Evolutionary conservation across 768 basidiomycete genomes (phyloP), one percentile per base, ranked within the genome.

Genomic region (Plicaturopsis crispa): DNA sequence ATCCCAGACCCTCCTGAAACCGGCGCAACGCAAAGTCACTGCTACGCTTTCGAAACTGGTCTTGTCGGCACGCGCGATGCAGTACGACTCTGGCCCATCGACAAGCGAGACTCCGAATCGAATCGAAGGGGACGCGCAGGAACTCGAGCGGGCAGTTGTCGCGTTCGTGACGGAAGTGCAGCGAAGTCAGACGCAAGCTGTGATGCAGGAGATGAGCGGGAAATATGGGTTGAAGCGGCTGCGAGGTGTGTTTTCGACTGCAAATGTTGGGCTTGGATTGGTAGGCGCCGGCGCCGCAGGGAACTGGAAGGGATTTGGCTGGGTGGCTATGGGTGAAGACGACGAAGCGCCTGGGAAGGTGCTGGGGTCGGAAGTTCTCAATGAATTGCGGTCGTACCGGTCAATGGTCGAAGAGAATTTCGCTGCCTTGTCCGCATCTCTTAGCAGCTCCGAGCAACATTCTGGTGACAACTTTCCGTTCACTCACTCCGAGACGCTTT

Each of bases 11-110:
- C 64, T 82, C 6, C 65, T 90, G 31, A 90, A 89, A 57, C 81
- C 83, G 5, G 78, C 79, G 1, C 88, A 89, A 41, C 71, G 87
- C 36, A 88, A 87, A 49, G 83, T 94, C 22, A 88, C 89, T 2
- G 86, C 89, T 6, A 90, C 89, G 1, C 66, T 94, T 6, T 92
- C 88, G 14, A 84, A 92, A 54, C 69, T 97, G 20, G 86, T 94
- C 21, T 74, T 96, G 3, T 88, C 85, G 6, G 80, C 88, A n/a
- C 82, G 94, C 35, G 90, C 92, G 0, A 81, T 88, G 61, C 78
- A 84, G 49, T 87, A 85, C 43, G 82, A 88, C 50, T 80, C 83
- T 0, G 80, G 78, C 12, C 70, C 74, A 2, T 66, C 75, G 17
- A 57, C 76, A 4, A 57, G 68, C 8, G 79, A 84, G 43, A 83